Base-by-base conservation (phyloP, 805 yeast species). In the Lipomyces anomalus region DNA sequence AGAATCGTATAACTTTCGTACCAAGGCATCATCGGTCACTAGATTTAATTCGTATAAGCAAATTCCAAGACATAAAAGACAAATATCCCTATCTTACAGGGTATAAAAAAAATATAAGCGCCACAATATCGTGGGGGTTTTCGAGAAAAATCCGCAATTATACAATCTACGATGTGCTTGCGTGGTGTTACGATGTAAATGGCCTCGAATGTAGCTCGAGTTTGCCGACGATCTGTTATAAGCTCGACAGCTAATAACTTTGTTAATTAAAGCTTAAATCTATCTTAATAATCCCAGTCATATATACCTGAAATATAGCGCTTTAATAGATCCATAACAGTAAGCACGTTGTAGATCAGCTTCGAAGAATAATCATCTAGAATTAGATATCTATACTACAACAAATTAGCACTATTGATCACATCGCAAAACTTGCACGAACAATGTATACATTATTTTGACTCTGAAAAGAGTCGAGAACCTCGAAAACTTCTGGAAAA, bases 111-210 rank as follows among this genome's bases (percentile, higher is more conserved):
- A 4, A 86, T 73, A 61, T 84, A 81, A 1, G 89, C 89, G 35
- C 72, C 74, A 44, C 78, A 78, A 66, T 89, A 92, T 46, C 94
- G 74, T n/a, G 75, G 69, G 1, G 90, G 83, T 18, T 70, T 68
- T 6, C 76, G 73, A 4, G 74, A 63, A 53, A 74, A 84, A 64
- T 92, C 98, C 0, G 89, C 80, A 39, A 78, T 64, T 18, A 92
- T 71, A 64, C 97, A 89, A 46, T 80, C 82, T 47, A 87, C 66
- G 32, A 82, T 76, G 66, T 76, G 86, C 29, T 67, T 65, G 4
- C 79, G 65, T 0, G 95, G 88, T 41, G 83, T 84, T 16, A 87
- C 64, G 22, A 92, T 67, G 64, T 92, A 92, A 6, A 92, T 68
- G 4, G 88, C 97, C 54, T 83, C 90, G 37, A 85, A 71, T 17